Conservation (phyloP, 2,329 filamentous ascomycete species). For the Alternaria sp. region DNA sequence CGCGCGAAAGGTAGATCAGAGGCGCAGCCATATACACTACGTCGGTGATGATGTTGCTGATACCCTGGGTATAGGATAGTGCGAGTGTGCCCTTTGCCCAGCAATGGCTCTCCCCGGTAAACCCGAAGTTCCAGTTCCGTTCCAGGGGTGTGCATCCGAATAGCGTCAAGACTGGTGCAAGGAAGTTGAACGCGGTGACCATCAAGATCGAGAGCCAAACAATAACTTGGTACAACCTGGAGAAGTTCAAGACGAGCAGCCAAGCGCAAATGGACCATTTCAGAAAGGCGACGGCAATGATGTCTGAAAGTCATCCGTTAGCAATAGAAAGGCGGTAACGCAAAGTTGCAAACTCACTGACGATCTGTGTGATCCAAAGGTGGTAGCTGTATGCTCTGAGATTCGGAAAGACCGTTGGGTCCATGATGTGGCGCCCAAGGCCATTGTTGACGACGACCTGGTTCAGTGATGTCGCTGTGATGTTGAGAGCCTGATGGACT, state of each 20-base stretch:
- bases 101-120: slow-evolving; percentile 22
- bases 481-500: slow-evolving; percentile 19
- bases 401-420: slow-evolving; percentile 24
- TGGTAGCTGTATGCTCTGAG: slow-evolving; percentile 27
- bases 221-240: slow-evolving; percentile 28
- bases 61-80: slow-evolving; percentile 34
- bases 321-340: neutral
- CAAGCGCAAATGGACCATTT: slow-evolving; percentile 42
- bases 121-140: slow-evolving; percentile 33
- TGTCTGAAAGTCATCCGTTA: slow-evolving; percentile 8
- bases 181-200: slow-evolving; percentile 35
- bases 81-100: slow-evolving; percentile 29
- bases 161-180: slow-evolving; percentile 30
- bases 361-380: slow-evolving; percentile 32
- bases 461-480: slow-evolving; percentile 16
- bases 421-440: slow-evolving; percentile 31
- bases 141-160: slow-evolving; percentile 37
- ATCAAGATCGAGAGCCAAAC: slow-evolving; percentile 38
- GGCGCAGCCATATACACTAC: slow-evolving; percentile 37
- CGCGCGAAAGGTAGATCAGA: slow-evolving; percentile 32
- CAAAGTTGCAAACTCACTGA: slow-evolving; percentile 13
- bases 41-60: slow-evolving; percentile 39
- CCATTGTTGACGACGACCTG: slow-evolving; percentile 25
- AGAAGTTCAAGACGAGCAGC: slow-evolving; percentile 37
- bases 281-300: slow-evolving; percentile 36